phyloP scores from a whole-genome alignment of 2,329 filamentous ascomycete species.

The Fusarium nanum region DNA sequence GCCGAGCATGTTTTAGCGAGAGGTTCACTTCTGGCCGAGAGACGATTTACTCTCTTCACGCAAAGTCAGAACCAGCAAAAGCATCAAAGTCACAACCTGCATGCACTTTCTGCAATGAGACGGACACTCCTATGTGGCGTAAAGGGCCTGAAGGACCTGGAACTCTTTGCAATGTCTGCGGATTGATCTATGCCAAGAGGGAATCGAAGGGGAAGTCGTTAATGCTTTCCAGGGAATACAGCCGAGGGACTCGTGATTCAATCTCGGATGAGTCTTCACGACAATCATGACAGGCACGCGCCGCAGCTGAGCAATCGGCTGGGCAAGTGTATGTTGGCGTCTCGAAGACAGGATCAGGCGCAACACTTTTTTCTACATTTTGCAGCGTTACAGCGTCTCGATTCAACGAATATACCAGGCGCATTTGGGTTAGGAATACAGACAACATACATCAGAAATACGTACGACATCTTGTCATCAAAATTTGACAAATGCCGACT shows the following conservation, averaged over 20 bases:
- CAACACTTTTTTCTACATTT: background rate
- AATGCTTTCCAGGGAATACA: background rate
- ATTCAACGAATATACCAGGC: background rate
- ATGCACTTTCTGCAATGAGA: conserved; percentile 2
- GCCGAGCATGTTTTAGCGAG: background rate
- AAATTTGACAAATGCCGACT: background rate
- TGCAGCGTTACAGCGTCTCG: background rate
- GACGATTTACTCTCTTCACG: background rate
- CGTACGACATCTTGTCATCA: background rate
- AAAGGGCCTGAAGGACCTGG: background rate
- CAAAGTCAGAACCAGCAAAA: background rate
- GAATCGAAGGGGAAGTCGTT: background rate
- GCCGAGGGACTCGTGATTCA: background rate
- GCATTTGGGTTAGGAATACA: background rate
- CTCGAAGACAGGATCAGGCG: background rate
- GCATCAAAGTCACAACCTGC: background rate
- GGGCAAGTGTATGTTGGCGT: background rate
- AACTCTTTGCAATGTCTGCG: conserved; percentile 25
- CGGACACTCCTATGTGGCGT: conserved; percentile 20
- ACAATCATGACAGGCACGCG: background rate
- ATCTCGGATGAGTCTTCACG: background rate
- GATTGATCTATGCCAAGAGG: conserved; percentile 17
- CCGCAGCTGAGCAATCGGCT: background rate
- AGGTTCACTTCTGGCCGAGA: background rate
- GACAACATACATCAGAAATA: background rate